Conservation (phyloP, 2,329 filamentous ascomycete species). For the Sordariomycetes sp. region DNA sequence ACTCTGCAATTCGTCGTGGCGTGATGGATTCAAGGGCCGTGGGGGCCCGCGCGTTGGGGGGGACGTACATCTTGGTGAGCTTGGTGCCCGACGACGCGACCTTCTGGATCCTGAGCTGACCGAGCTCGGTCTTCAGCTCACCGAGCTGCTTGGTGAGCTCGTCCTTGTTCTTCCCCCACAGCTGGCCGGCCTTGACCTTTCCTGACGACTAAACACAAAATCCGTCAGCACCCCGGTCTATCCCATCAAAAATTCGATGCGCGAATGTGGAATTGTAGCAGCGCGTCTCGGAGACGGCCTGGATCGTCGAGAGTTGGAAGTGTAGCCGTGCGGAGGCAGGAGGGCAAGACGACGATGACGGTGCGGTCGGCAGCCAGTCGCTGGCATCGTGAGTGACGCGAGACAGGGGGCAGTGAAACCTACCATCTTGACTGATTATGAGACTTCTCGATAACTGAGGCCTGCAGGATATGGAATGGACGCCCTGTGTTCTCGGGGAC, state of each 20-base stretch:
- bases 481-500: background rate
- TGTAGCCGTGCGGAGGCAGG: background rate
- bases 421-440: conserved; percentile 4
- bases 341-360: background rate
- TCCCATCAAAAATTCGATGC: background rate
- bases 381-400: background rate
- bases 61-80: conserved; percentile 87
- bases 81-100: conserved; percentile 90
- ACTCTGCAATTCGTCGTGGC: background rate
- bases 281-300: background rate
- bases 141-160: conserved; percentile 91
- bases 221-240: background rate
- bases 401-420: background rate
- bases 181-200: conserved; percentile 88
- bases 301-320: background rate
- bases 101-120: conserved; percentile 96
- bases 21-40: background rate
- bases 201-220: conserved; percentile 23
- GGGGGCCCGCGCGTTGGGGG: background rate
- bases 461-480: background rate
- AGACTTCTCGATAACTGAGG: background rate
- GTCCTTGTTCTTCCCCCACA: conserved; percentile 99
- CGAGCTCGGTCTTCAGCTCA: conserved; percentile 92
- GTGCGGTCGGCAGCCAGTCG: background rate
- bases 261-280: background rate